Evolutionary conservation across 495 filamentous ascomycete genomes (phyloP).

Genomic region (Coniosporium apollinis): DNA sequence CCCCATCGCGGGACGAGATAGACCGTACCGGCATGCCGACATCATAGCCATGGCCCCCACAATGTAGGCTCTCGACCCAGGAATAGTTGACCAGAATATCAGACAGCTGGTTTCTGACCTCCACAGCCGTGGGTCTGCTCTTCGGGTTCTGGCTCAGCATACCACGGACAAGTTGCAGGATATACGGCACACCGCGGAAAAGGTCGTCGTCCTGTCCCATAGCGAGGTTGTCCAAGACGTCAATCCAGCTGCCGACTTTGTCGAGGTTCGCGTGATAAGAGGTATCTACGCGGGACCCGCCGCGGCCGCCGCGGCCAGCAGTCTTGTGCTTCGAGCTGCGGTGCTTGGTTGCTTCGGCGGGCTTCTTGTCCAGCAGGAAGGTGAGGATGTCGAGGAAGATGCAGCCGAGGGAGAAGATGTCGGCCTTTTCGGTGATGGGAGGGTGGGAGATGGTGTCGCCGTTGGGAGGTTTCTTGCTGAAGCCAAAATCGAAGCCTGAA

Average conservation of each 20-base stretch:
- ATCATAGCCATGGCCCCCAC: slow-evolving; percentile 7
- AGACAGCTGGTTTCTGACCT: slow-evolving; percentile 17
- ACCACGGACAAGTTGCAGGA: slow-evolving; percentile 16
- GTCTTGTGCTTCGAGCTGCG: slow-evolving; percentile 53
- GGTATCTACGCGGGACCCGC: slow-evolving; percentile 29
- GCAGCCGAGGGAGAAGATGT: slow-evolving; percentile 66
- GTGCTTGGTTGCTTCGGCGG: slow-evolving; percentile 53
- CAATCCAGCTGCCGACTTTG: slow-evolving; percentile 67
- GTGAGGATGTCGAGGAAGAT: slow-evolving; percentile 54
- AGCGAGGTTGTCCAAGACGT: slow-evolving; percentile 35
- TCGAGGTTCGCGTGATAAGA: slow-evolving; percentile 71
- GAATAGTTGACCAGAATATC: slow-evolving; percentile 16
- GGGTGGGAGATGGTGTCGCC: too few relatives aligned
- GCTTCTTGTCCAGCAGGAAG: slow-evolving; percentile 54
- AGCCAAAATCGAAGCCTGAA: slow-evolving; percentile 14
- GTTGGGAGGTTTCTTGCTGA: slow-evolving; percentile 8
- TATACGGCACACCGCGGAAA: slow-evolving; percentile 16
- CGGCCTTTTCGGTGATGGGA: slow-evolving; percentile 32
- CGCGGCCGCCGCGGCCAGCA: too few relatives aligned
- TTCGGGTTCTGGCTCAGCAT: slow-evolving; percentile 19
- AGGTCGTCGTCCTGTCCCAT: slow-evolving; percentile 11
- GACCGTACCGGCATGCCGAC: too few relatives aligned
- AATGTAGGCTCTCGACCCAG: slow-evolving; percentile 11
- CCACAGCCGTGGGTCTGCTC: slow-evolving; percentile 16
- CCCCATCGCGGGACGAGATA: too few relatives aligned